Evolutionary conservation across 129 eudicot species (phyloP).

Genomic region (Sambucus nigra): DNA sequence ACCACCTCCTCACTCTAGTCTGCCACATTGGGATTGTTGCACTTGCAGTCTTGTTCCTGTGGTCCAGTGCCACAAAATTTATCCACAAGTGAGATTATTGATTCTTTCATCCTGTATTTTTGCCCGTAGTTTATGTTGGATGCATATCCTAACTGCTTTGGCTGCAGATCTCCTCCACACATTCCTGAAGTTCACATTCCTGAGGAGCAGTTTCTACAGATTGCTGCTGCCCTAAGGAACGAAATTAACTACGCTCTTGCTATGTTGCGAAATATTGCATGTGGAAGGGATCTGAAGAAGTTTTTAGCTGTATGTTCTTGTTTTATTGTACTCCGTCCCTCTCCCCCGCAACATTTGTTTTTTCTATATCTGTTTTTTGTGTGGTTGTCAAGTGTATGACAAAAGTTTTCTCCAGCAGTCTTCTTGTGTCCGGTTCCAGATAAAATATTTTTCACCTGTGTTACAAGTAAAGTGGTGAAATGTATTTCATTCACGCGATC

Average conservation of each 20-base stretch:
- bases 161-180: conserved; percentile 40
- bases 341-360: too few species aligned
- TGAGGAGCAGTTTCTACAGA: conserved; percentile 53
- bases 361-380: not conserved
- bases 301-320: conserved; percentile 69
- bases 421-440: too few species aligned
- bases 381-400: not conserved
- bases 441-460: too few species aligned
- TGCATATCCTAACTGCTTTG: not conserved
- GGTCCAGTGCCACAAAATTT: conserved; percentile 74
- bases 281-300: conserved; percentile 75
- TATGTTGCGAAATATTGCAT: conserved; percentile 58
- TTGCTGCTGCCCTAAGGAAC: conserved; percentile 54
- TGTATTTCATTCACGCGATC: too few species aligned
- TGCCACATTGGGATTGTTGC: conserved; percentile 61
- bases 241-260: conserved; percentile 58
- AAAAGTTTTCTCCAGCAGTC: not conserved
- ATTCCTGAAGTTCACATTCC: conserved; percentile 76
- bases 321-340: too few species aligned
- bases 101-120: not conserved
- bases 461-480: too few species aligned
- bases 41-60: conserved; percentile 53
- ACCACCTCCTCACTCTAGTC: conserved; percentile 77
- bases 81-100: conserved; percentile 56
- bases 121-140: not conserved